phyloP scores from a whole-genome alignment of 2,329 filamentous ascomycete species.

The Tolypocladium tropicale region DNA sequence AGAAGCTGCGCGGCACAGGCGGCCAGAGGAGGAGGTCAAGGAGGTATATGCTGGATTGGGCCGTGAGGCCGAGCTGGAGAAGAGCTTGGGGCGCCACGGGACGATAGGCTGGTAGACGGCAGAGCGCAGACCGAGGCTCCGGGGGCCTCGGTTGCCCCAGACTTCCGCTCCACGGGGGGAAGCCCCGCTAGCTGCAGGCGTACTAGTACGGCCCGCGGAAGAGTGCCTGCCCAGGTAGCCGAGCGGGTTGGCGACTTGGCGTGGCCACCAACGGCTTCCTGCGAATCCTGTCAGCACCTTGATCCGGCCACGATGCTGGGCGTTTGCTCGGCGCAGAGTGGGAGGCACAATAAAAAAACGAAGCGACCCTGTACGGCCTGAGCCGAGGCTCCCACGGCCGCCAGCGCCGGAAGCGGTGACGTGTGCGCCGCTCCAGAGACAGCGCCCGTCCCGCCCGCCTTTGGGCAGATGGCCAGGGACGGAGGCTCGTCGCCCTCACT shows the following conservation, averaged over 20 bases:
- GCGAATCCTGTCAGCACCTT: not conserved
- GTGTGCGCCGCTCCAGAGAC: too few relatives aligned
- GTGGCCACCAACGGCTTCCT: too few relatives aligned
- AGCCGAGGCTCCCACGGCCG: not conserved
- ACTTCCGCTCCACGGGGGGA: not conserved
- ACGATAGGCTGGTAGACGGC: too few relatives aligned
- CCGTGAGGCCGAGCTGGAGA: constrained; percentile 2
- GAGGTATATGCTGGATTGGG: constrained; percentile 5
- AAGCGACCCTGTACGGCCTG: too few relatives aligned
- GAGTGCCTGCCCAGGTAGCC: not conserved
- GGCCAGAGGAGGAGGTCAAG: too few relatives aligned
- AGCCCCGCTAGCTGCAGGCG: not conserved
- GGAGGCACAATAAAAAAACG: too few relatives aligned
- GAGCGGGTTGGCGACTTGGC: too few relatives aligned
- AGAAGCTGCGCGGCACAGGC: not conserved
- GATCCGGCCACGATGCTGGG: not conserved
- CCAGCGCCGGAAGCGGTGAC: not conserved
- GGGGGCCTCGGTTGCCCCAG: constrained; percentile 10
- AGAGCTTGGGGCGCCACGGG: not conserved
- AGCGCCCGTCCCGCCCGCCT: too few relatives aligned
- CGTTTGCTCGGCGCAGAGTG: too few relatives aligned
- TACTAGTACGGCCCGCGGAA: not conserved
- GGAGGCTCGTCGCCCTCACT: too few relatives aligned
- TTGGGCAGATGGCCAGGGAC: too few relatives aligned
- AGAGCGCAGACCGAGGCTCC: constrained; percentile 9